Percentiles rank a stretch among this genome's conserved stretches.
Evolutionary conservation across 2,329 filamentous ascomycete species (phyloP).

Genomic region (Rhinocladiella mackenziei): DNA sequence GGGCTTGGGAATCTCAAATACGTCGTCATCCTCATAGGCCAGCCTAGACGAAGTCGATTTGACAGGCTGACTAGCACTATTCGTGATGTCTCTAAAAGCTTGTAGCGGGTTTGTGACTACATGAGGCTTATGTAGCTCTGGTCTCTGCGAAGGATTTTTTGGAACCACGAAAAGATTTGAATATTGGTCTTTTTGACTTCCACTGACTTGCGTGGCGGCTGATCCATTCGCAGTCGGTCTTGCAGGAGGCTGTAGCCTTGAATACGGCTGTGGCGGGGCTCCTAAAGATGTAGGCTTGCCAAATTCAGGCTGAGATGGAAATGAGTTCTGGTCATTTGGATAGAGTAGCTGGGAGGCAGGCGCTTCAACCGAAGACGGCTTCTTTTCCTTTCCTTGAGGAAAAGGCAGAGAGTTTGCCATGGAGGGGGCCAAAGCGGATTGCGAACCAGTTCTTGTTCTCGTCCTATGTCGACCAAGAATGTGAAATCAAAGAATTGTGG

Average conservation of each 20-base stretch:
- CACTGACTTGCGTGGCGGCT: slow-evolving; percentile 17
- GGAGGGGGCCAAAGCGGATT: slow-evolving; percentile 35
- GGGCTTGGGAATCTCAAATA: slow-evolving; percentile 47
- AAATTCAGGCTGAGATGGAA: slow-evolving; percentile 47
- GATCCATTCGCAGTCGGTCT: slow-evolving; percentile 32
- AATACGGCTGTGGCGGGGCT: slow-evolving; percentile 40
- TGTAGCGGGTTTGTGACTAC: slow-evolving; percentile 21
- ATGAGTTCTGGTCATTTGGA: slow-evolving; percentile 11
- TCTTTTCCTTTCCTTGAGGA: slow-evolving; percentile 29
- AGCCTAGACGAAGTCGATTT: slow-evolving; percentile 24
- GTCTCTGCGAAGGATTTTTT: slow-evolving; percentile 22
- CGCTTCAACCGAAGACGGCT: not conserved
- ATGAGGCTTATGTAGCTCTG: slow-evolving; percentile 25
- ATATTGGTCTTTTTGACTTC: slow-evolving; percentile 24
- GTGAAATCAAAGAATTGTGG: slow-evolving; percentile 14
- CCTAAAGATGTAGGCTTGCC: slow-evolving; percentile 57
- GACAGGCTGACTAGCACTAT: slow-evolving; percentile 24
- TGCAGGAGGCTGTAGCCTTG: slow-evolving; percentile 46
- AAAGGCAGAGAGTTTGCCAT: slow-evolving; percentile 36
- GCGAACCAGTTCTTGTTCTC: slow-evolving; percentile 47
- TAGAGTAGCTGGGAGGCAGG: slow-evolving; percentile 12
- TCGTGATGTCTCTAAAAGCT: slow-evolving; percentile 25
- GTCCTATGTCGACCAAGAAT: slow-evolving; percentile 43
- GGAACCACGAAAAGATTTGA: slow-evolving; percentile 26
- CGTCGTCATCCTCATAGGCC: slow-evolving; percentile 30